Base-by-base conservation (phyloP, 208 protist species). In the Leishmania turanica region DNA sequence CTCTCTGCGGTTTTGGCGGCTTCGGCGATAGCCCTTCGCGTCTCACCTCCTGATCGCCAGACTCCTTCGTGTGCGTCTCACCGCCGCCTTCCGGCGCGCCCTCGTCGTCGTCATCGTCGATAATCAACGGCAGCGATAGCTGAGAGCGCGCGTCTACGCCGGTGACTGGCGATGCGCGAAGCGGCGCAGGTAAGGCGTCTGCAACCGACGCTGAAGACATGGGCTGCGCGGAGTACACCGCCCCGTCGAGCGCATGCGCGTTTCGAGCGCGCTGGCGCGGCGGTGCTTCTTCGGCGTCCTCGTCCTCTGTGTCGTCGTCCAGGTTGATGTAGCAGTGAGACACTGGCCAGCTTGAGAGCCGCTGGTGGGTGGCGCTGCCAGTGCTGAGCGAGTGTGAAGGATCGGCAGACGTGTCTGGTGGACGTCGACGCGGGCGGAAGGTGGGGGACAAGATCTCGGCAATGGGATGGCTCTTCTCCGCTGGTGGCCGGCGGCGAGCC, bases 361-460 rank as follows among this genome's bases (percentile, higher is more conserved):
- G n/a, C 40, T 70, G 75, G 5, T n/a, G 17, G 51, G 24, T 17
- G 27, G 51, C 34, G 2, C 51, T 42, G 49, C 72, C 47, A 51
- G 69, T 1, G 69, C 69, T 45, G 42, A 34, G 42, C 17, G 47
- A 45, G 1, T n/a, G 37, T 0, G 80, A 42, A 62, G 49, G 9
- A 37, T 15, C 37, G 58, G 24, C 72, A 65, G 76, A 74, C 68
- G 75, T 24, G 65, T 53, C 56, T 53, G 60, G 27, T 65, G 81
- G 64, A 56, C 85, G 73, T 19, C 89, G 90, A 42, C 92, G 90
- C 34, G 83, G 84, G 17, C 90, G 84, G 77, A 94, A 94, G 40
- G 92, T 96, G 24, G 90, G 90, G 1, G 90, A 90, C 37, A 96
- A 81, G 45, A 91, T 88, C 19, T 85, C 87, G 0, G 83, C 82